These are phyloP conservation scores for Rutidosis leptorrhynchoides DNA, from an alignment of 129 eudicot species.

Conservation along the genomic window DNA sequence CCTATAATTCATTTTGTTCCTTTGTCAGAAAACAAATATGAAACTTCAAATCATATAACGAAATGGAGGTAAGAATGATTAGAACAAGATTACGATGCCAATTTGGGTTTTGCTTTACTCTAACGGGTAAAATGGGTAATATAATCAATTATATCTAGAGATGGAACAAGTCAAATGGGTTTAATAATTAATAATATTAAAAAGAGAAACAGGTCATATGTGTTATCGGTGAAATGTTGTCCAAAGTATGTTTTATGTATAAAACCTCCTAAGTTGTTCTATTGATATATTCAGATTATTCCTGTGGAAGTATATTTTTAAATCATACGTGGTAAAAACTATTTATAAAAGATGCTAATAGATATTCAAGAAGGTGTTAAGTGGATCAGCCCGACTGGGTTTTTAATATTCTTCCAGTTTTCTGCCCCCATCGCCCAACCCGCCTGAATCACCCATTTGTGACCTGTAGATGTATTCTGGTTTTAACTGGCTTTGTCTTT, in stretches of 20 bases:
- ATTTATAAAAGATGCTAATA: neutral
- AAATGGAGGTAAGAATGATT: neutral
- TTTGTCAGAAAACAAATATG: neutral
- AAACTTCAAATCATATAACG: neutral
- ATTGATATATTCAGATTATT: neutral
- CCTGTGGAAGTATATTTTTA: neutral
- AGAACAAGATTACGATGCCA: neutral
- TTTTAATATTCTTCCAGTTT: neutral
- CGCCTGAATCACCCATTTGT: neutral
- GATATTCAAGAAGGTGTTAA: neutral
- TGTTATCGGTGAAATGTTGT: neutral
- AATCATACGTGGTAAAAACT: neutral
- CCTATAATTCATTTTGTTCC: slow-evolving; percentile 13
- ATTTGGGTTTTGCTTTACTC: neutral
- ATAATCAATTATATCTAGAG: neutral
- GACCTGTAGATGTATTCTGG: neutral
- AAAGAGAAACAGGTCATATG: neutral
- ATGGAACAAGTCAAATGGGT: neutral
- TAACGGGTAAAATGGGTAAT: neutral
- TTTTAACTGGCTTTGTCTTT: neutral
- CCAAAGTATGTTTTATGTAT: neutral
- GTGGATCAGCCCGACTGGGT: neutral
- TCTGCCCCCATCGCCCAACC: neutral
- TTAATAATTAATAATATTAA: neutral
- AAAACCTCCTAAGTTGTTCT: neutral